Base-by-base conservation (phyloP, 2,329 filamentous ascomycete genomes). In the Xylariaceae sp. region DNA sequence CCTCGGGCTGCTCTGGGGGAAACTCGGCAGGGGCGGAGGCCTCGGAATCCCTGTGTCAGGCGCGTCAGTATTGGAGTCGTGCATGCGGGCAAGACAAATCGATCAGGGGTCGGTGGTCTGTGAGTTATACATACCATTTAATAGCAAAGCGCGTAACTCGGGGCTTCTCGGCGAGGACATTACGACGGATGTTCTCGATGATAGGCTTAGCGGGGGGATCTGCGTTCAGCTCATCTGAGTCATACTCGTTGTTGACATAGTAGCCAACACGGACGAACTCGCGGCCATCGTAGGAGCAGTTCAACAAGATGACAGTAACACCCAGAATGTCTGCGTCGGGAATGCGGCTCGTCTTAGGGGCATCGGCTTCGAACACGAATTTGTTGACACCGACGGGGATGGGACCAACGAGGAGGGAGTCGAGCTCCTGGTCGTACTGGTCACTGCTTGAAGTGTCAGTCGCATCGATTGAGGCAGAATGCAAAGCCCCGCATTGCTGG, bases 171-270 rank as follows among this genome's bases (percentile, higher is more conserved):
- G 91, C 90, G 35, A 99, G 81, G 44, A 99, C 89, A 66, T 95
- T 96, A 61, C 95, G 86, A 59, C 83, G 83, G 56, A 99, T 90
- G 64, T 90, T 89, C 68, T 99, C 95, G 57, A 97, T 86, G 60
- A 95, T 80, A 36, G 91, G 91, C 76, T 96, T 96, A 50, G 90
- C 80, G 6, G 94, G 94, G 10, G 94, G 94, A 62, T 97, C 91
- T 42, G 86, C 84, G 62, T 83, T 87, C 56, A 99, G 80, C 68
- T 95, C 89, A 63, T 95, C 90, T 22, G 88, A 87, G 61, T 95
- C 90, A 70, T 99, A 99, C 71, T 99, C 95, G 65, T 99, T 99
- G 79, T 97, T 99, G 64, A 99, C 94, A 62, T 99, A 99, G 81
- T 99, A 99, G 55, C 94, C 94, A 39, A 99, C 92, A 58, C 94